A percentile compares a stretch with the other conserved stretches of the same genome.
Conservation (phyloP, 352 stramenopile genomes). For the Paralagenidium karlingii region DNA sequence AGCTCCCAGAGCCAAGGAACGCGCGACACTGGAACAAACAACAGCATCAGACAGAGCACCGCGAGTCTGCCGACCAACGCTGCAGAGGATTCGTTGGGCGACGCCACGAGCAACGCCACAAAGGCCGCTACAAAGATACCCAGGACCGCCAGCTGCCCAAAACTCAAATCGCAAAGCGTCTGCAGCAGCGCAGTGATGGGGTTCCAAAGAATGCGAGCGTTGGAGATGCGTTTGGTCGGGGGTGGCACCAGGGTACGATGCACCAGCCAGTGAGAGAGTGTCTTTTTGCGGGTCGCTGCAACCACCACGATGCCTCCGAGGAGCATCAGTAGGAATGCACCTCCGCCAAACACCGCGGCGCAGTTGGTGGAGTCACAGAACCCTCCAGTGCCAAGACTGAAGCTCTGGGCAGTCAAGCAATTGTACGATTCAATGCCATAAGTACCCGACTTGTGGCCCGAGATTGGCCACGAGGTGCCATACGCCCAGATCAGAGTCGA, state of each 20-base stretch:
- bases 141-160: slow-evolving; percentile 52
- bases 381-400: slow-evolving; percentile 15
- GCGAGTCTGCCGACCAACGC: slow-evolving; percentile 37
- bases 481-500: slow-evolving; percentile 48
- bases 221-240: slow-evolving; percentile 20
- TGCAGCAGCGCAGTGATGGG: slow-evolving; percentile 35
- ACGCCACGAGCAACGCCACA: slow-evolving; percentile 18
- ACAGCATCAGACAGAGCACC: slow-evolving; percentile 62
- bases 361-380: slow-evolving; percentile 60
- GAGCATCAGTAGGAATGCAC: slow-evolving; percentile 35
- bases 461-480: slow-evolving; percentile 51
- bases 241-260: slow-evolving; percentile 11
- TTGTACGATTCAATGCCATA: slow-evolving; percentile 38
- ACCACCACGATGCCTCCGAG: slow-evolving; percentile 34
- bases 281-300: neutral
- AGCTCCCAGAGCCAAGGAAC: slow-evolving; percentile 47
- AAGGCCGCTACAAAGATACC: slow-evolving; percentile 47
- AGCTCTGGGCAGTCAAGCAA: too few relatives aligned
- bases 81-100: slow-evolving; percentile 17
- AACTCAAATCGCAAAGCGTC: slow-evolving; percentile 31
- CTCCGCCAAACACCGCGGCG: slow-evolving; percentile 35
- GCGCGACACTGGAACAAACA: slow-evolving; percentile 52
- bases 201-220: slow-evolving; percentile 10
- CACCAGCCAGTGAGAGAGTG: too few relatives aligned
- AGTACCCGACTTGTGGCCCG: slow-evolving; percentile 25